These are phyloP conservation scores for Amniculicola lignicola DNA, from an alignment of 495 filamentous ascomycete genomes.

Conservation along the genomic window DNA sequence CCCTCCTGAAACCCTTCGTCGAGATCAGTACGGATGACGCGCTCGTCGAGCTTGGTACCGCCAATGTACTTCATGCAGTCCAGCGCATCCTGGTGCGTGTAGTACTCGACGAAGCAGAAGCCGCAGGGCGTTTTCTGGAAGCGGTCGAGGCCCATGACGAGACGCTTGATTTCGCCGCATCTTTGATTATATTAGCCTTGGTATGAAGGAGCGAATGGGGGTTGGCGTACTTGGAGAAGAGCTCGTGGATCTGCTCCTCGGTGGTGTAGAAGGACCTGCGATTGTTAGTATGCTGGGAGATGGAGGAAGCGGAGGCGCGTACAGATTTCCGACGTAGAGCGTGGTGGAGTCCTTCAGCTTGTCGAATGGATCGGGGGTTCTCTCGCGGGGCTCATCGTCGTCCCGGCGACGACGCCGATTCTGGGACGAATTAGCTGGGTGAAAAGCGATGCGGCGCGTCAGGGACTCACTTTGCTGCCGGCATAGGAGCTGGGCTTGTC, in stretches of 20 bases:
- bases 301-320: constrained; percentile 41
- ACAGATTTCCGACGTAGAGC: constrained; percentile 97
- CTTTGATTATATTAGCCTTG: constrained; percentile 38
- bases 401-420: constrained; percentile 59
- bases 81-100: constrained; percentile 91
- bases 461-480: constrained; percentile 60
- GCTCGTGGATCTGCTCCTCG: constrained; percentile 97
- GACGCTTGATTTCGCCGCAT: constrained; percentile 93
- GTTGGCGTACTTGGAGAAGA: constrained; percentile 75
- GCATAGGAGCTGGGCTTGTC: constrained; percentile 91
- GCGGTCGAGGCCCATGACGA: constrained; percentile 97
- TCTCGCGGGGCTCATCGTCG: constrained; percentile 53
- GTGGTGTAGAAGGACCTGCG: constrained; percentile 97
- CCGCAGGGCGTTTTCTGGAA: constrained; percentile 97
- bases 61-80: constrained; percentile 99
- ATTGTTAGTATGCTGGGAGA: constrained; percentile 37
- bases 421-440: constrained; percentile 42
- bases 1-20: constrained; percentile 96
- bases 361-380: constrained; percentile 53
- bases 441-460: not conserved
- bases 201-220: not conserved
- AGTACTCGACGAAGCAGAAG: constrained; percentile 99
- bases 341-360: constrained; percentile 84
- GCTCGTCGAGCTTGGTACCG: constrained; percentile 96
- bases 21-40: constrained; percentile 93